phyloP scores from a whole-genome alignment of 345 rosid genomes.

The Melaleuca quinquenervia region DNA sequence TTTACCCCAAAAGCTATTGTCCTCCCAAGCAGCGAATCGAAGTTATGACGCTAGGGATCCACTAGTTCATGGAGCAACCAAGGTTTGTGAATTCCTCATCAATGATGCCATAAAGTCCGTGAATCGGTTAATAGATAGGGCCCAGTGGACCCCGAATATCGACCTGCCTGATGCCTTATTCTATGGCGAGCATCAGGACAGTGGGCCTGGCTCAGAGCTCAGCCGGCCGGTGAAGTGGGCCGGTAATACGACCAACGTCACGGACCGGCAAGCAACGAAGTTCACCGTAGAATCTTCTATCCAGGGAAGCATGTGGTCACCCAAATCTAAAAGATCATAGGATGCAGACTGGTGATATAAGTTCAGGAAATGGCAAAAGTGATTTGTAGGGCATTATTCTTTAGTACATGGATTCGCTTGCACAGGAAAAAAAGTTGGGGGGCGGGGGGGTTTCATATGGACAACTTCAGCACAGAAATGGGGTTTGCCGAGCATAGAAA shows the following conservation, averaged over 20 bases:
- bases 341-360: background rate
- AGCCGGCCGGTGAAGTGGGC: slow-evolving; percentile 12
- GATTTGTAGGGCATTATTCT: background rate
- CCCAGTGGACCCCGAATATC: background rate
- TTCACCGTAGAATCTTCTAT: slow-evolving; percentile 16
- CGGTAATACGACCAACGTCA: slow-evolving; percentile 15
- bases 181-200: slow-evolving; percentile 16
- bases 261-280: slow-evolving; percentile 2
- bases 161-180: slow-evolving; percentile 13
- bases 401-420: background rate
- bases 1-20: background rate
- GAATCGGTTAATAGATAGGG: slow-evolving; percentile 39
- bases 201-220: slow-evolving; percentile 10
- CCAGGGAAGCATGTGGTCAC: slow-evolving; percentile 20
- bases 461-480: background rate
- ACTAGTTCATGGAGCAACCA: slow-evolving; percentile 1
- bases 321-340: background rate
- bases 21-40: background rate
- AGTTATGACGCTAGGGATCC: background rate
- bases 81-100: slow-evolving; percentile 6
- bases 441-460: background rate
- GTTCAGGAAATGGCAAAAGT: background rate
- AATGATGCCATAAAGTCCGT: slow-evolving; percentile 13
- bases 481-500: background rate
- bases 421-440: background rate